These are phyloP conservation scores for Pseudogymnoascus sp. DNA, from an alignment of 2,329 filamentous ascomycete species.

Conservation along the genomic window DNA sequence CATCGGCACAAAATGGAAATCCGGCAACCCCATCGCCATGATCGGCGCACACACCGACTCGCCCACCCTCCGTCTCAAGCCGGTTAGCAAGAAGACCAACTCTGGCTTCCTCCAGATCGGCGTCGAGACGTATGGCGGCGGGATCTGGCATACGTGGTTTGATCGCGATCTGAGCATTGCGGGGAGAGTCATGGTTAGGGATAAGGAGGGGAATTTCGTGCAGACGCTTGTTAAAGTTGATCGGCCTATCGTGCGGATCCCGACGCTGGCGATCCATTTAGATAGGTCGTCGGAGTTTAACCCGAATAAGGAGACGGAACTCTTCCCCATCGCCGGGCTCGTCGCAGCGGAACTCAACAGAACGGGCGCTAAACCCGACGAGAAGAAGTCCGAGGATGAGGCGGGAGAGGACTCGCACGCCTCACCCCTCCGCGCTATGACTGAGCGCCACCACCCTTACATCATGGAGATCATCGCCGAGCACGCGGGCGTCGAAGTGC, in stretches of 20 bases:
- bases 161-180: constrained; percentile 89
- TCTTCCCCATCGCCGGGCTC: constrained; percentile 88
- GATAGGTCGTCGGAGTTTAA: constrained; percentile 78
- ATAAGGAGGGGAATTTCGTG: constrained; percentile 63
- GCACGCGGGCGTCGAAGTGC: constrained; percentile 61
- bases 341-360: constrained; percentile 83
- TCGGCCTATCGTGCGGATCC: constrained; percentile 82
- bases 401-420: constrained; percentile 36
- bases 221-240: constrained; percentile 87
- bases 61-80: constrained; percentile 84
- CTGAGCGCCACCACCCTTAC: constrained; percentile 80
- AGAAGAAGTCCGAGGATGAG: constrained; percentile 30
- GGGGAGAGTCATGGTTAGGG: constrained; percentile 75
- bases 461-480: constrained; percentile 78
- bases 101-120: constrained; percentile 90
- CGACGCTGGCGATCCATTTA: constrained; percentile 89
- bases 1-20: constrained; percentile 81
- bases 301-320: constrained; percentile 94
- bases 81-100: constrained; percentile 78
- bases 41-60: constrained; percentile 96
- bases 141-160: constrained; percentile 98
- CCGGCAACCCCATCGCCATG: constrained; percentile 86
- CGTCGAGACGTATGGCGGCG: constrained; percentile 93
- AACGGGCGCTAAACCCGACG: constrained; percentile 40
- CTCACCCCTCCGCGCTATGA: constrained; percentile 64